Evolutionary conservation across 1,284 basidiomycete species (phyloP), one percentile per base, ranked within the genome.

Genomic region (Cerrena zonata): DNA sequence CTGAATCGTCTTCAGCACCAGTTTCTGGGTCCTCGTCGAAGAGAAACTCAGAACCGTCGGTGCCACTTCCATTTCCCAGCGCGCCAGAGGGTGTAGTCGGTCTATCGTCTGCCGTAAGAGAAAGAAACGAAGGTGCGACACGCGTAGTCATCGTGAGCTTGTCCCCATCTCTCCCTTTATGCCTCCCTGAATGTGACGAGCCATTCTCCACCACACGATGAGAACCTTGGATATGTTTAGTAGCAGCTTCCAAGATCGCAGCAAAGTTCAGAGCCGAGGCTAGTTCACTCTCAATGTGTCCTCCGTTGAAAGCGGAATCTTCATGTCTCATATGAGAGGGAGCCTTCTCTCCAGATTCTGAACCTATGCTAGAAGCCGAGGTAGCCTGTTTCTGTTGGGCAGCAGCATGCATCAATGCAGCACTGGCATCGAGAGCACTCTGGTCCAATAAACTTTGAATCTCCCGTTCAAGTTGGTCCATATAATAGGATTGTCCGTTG

Each of bases 391-490:
- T 72, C 58, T 84, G 81, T 60, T 81, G 79, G 4, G 78, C 79
- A 34, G 82, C 79, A 40, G 82, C 80, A 56, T 64, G 78, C 2
- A 84, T 63, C 12, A 84, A 62, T 38, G 80, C 80, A 3, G 77
- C 77, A 42, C 80, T 79, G 22, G 80, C 76, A 18, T 79, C 79
- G 24, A 82, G 77, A 40, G 80, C 78, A 58, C 84, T 85, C 68
- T 87, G 84, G 59, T 80, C 79, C 25, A 89, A 73, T 5, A 89
- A 69, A 34, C 74, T 78, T 18, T 81, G 78, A 52, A 89, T 82
- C 68, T 89, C 85, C 57, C 79, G 82, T 62, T 87, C 86, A 7
- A 89, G 75, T 63, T 84, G 76, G 57, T 86, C 84, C 38, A 83
- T 80, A n/a, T 80, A 56, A 52, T 57, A 63, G 72, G 60, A 78